These are phyloP conservation scores for Rostrohypoxylon terebratum DNA, from an alignment of 495 filamentous ascomycete species.

Conservation along the genomic window DNA sequence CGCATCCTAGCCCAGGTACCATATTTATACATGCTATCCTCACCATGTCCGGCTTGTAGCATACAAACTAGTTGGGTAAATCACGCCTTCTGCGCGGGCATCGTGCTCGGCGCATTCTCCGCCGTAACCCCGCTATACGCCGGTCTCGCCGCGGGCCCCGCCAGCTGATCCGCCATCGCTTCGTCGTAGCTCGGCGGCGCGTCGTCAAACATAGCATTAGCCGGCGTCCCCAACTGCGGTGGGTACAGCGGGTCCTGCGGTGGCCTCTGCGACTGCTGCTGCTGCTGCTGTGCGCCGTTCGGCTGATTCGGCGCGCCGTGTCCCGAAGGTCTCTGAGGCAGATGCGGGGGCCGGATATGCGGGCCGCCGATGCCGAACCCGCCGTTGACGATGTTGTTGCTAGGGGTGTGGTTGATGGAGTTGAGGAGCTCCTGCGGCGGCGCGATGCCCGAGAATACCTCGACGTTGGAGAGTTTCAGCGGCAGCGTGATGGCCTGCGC, in stretches of 20 bases:
- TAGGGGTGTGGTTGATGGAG: conserved; percentile 36
- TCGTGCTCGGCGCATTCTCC: conserved; percentile 60
- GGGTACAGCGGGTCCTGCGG: conserved; percentile 57
- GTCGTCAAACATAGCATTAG: conserved; percentile 65
- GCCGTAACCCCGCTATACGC: conserved; percentile 63
- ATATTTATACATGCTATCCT: neutral
- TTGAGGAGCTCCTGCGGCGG: conserved; percentile 81
- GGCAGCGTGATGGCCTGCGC: conserved; percentile 79
- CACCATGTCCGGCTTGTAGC: neutral
- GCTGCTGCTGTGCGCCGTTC: conserved; percentile 6
- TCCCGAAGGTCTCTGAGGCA: conserved; percentile 20
- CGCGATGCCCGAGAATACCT: conserved; percentile 90
- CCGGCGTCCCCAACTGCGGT: conserved; percentile 58
- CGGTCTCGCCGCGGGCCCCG: conserved; percentile 55
- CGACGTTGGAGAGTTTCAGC: conserved; percentile 75
- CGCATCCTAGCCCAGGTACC: too few species aligned
- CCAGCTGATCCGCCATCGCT: conserved; percentile 82
- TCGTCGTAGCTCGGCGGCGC: conserved; percentile 88
- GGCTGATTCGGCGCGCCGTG: neutral
- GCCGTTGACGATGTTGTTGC: conserved; percentile 10
- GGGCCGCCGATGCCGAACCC: conserved; percentile 21
- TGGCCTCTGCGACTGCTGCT: conserved; percentile 25
- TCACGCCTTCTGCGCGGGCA: conserved; percentile 53
- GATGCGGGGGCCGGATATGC: conserved; percentile 14
- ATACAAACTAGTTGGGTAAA: neutral